Evolutionary conservation across 2,329 filamentous ascomycete genomes (phyloP).

Genomic region (Simplicillium sp.): DNA sequence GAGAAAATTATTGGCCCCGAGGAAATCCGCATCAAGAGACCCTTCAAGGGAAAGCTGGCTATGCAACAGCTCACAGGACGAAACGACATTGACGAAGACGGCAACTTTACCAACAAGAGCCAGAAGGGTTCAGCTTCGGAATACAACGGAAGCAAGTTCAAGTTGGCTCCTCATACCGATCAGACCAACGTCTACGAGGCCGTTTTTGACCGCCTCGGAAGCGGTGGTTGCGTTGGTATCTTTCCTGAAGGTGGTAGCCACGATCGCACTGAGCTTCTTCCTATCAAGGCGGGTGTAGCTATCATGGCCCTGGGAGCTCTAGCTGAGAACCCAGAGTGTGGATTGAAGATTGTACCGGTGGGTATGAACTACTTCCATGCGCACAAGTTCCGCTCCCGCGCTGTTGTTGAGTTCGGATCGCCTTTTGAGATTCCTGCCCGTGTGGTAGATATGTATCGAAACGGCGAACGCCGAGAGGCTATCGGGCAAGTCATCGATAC

Average conservation of each 20-base stretch:
- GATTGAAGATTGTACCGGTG: constrained; percentile 88
- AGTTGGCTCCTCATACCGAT: constrained; percentile 85
- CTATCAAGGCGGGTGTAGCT: constrained; percentile 90
- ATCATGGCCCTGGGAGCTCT: constrained; percentile 95
- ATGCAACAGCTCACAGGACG: constrained; percentile 75
- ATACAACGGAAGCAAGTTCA: constrained; percentile 73
- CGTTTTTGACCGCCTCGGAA: constrained; percentile 74
- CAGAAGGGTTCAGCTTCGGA: constrained; percentile 45
- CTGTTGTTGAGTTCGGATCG: constrained; percentile 88
- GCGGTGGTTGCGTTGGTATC: constrained; percentile 86
- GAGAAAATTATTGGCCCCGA: constrained; percentile 69
- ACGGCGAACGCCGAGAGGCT: constrained; percentile 74
- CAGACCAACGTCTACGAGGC: constrained; percentile 90
- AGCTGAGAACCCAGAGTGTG: constrained; percentile 75
- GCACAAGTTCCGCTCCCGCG: constrained; percentile 94
- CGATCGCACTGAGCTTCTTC: constrained; percentile 82
- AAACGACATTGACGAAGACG: constrained; percentile 59
- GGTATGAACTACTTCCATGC: constrained; percentile 99
- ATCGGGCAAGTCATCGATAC: constrained; percentile 78
- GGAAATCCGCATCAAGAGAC: constrained; percentile 77
- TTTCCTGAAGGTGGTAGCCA: constrained; percentile 97
- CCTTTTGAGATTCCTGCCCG: constrained; percentile 78
- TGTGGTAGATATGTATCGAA: constrained; percentile 76
- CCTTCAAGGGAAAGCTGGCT: constrained; percentile 69
- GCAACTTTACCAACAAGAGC: constrained; percentile 48